Percentiles rank a stretch among this genome's conserved stretches.
Conservation (phyloP, 305 asterid species). For the Rubia balearica region DNA sequence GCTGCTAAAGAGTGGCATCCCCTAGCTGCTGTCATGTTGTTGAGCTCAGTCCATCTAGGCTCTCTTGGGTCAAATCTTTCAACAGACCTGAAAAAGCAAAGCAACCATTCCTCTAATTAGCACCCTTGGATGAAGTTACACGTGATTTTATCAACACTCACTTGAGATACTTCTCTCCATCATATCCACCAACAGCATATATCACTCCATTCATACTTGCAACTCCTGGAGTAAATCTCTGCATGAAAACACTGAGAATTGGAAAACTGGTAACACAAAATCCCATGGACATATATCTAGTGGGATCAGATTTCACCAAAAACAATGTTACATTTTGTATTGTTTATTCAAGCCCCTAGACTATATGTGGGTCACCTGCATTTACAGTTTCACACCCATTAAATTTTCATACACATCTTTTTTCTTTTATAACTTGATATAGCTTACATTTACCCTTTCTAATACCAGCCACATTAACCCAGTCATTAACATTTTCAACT, state of each 20-base stretch:
- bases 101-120: background rate
- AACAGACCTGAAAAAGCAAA: constrained; percentile 37
- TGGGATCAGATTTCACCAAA: background rate
- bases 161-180: background rate
- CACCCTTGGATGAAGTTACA: background rate
- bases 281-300: background rate
- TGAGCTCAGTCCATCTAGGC: constrained; percentile 41
- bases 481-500: background rate
- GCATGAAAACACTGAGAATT: constrained; percentile 20
- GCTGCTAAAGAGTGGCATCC: constrained; percentile 61
- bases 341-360: background rate
- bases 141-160: background rate
- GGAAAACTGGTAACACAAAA: background rate
- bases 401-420: background rate
- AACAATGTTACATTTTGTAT: background rate
- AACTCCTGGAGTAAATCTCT: constrained; percentile 40
- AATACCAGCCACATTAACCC: background rate
- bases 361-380: background rate
- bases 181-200: constrained; percentile 3
- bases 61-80: constrained; percentile 78
- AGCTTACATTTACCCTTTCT: background rate
- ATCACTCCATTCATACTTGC: background rate
- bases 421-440: background rate
- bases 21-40: constrained; percentile 39
- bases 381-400: background rate